Conservation (phyloP, 768 basidiomycete species). For the Dentipellis sp. region DNA sequence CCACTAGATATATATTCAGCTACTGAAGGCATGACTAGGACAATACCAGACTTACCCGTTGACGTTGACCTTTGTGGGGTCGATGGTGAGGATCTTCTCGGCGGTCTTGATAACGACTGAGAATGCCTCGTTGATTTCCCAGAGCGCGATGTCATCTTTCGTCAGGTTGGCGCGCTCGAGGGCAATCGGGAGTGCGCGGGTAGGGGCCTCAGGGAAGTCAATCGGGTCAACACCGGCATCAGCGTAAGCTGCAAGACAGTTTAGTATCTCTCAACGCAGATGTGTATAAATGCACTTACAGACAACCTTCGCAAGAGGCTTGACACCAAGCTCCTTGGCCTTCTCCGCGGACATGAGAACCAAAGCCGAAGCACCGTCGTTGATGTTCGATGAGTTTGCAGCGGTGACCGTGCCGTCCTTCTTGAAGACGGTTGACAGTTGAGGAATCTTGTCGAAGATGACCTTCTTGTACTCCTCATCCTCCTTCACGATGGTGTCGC, state of each 20-base stretch:
- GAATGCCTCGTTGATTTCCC: constrained; percentile 98
- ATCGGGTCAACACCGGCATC: constrained; percentile 96
- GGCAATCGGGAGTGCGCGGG: constrained; percentile 83
- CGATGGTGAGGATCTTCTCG: constrained; percentile 79
- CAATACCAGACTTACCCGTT: constrained; percentile 52
- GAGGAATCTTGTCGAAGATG: constrained; percentile 88
- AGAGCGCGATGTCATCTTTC: constrained; percentile 77
- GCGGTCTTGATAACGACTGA: constrained; percentile 87
- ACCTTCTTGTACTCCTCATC: constrained; percentile 99
- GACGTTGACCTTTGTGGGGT: constrained; percentile 83
- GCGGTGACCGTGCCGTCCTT: constrained; percentile 87
- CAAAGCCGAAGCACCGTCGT: constrained; percentile 93
- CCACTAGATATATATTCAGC: constrained; percentile 45
- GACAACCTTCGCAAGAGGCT: constrained; percentile 88
- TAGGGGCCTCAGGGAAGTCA: constrained; percentile 94
- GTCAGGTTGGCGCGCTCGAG: constrained; percentile 80
- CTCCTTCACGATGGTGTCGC: constrained; percentile 80
- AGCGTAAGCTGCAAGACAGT: constrained; percentile 63
- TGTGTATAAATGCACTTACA: constrained; percentile 45
- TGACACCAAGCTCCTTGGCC: constrained; percentile 83
- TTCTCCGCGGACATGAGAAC: constrained; percentile 92
- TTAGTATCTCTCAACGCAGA: constrained; percentile 3
- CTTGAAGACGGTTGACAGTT: constrained; percentile 84
- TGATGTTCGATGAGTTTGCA: constrained; percentile 91
- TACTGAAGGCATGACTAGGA: neutral